Base-by-base conservation (phyloP, 1,139 yeast genomes). In the Keqinozyma sinolaborantium region DNA sequence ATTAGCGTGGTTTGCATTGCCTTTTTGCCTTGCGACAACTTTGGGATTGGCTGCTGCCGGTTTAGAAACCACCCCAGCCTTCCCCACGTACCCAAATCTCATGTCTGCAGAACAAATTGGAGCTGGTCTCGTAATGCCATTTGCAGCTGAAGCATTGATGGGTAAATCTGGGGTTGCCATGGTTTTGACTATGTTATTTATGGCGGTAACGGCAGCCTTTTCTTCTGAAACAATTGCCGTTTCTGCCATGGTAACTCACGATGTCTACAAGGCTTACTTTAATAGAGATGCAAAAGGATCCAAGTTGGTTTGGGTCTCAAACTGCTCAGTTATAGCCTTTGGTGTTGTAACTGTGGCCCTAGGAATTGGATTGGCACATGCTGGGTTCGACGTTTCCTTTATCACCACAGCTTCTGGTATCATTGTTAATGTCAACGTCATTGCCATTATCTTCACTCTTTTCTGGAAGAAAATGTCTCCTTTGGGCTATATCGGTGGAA, bases 381-480 rank as follows among this genome's bases (percentile, higher is more conserved):
- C 31, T 51, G 64, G 64, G 31, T 60, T 31, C 40, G 58, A 35
- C 43, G 58, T 38, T 47, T 56, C 47, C 41, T 56, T 43, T 56
- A 42, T 43, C 13, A 41, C 47, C 13, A 42, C 47, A 18, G 45
- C 44, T 25, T 42, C 47, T 21, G 68, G 68, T 29, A 60, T 63
- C 30, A 51, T 60, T 24, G 43, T 63, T 13, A 63, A 64, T 26
- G 69, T 62, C 18, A 48, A 58, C 32, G 64, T 66, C 1, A 49
- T 62, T 10, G 52, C 58, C 2, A 46, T 58, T 20, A 45, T 41
- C n/a, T 39, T 39, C 13, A 39, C 64, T 15, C 50, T 48, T 21
- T 73, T 73, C 35, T 76, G 80, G 47, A 70, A 70, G 31, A 76
- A 75, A 18, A 64, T 73, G 30, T 64, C 74, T 2, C 51, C 50